Conservation (phyloP, 805 yeast species). For the Ogataea dorogensis region DNA sequence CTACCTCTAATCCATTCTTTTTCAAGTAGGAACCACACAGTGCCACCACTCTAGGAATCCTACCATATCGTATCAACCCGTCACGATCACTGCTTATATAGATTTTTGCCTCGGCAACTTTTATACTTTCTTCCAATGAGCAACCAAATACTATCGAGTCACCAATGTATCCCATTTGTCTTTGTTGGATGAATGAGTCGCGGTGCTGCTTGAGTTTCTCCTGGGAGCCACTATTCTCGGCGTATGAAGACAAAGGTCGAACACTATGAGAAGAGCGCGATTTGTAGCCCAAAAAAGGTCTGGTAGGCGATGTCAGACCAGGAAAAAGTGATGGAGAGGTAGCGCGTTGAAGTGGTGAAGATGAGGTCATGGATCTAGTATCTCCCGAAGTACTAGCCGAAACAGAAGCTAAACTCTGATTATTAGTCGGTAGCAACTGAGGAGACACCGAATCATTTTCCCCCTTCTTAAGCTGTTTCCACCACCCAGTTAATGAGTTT, state of each 20-base stretch:
- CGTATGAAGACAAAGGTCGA: constrained; percentile 31
- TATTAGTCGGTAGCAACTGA: constrained; percentile 8
- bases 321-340: constrained; percentile 18
- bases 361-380: constrained; percentile 13
- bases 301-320: constrained; percentile 33
- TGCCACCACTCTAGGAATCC: constrained; percentile 92
- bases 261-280: constrained; percentile 49
- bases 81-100: constrained; percentile 61
- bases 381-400: constrained; percentile 11
- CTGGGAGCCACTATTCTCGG: constrained; percentile 33
- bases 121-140: constrained; percentile 65
- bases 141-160: constrained; percentile 74
- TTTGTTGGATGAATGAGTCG: constrained; percentile 45
- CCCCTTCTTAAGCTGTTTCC: constrained; percentile 30
- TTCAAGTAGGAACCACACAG: constrained; percentile 88
- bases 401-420: constrained; percentile 4
- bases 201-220: constrained; percentile 44
- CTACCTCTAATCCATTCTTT: constrained; percentile 70
- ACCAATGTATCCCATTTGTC: constrained; percentile 43
- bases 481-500: constrained; percentile 30
- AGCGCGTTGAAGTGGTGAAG: constrained; percentile 13
- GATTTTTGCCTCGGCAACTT: constrained; percentile 74
- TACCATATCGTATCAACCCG: constrained; percentile 75
- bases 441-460: constrained; percentile 19
- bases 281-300: constrained; percentile 51